A percentile compares a stretch with the other conserved stretches of the same genome.
phyloP scores from a whole-genome alignment of 108 stramenopile genomes.

The Conticribra weissflogii region DNA sequence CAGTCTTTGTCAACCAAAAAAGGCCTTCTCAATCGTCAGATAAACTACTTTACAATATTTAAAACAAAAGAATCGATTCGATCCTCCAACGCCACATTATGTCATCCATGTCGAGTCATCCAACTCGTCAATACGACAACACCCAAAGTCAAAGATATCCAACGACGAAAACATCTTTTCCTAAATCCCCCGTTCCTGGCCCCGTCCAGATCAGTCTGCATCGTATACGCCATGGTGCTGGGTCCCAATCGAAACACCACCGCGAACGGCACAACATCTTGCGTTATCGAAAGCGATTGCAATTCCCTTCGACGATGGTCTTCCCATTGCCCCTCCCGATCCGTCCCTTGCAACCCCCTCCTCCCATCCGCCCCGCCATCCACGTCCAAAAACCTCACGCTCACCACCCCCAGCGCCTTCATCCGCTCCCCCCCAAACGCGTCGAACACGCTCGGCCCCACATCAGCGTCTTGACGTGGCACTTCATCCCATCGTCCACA shows the following conservation, averaged over 20 bases:
- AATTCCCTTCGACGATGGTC: background rate
- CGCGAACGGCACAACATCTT: background rate
- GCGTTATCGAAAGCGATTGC: background rate
- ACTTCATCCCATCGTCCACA: background rate
- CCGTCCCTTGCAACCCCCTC: background rate
- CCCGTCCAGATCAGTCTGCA: background rate
- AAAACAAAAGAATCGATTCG: too few species aligned
- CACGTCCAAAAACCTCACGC: background rate
- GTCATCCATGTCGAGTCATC: too few species aligned
- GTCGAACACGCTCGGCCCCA: background rate
- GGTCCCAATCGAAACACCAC: background rate
- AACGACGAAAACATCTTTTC: too few species aligned
- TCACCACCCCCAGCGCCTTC: background rate
- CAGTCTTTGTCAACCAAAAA: too few species aligned
- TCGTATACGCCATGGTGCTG: background rate
- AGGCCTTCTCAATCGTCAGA: too few species aligned
- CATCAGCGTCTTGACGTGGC: background rate
- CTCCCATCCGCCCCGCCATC: background rate
- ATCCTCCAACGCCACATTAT: too few species aligned
- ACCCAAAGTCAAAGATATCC: too few species aligned
- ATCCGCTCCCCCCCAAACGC: background rate
- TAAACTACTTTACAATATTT: too few species aligned
- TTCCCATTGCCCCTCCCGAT: background rate
- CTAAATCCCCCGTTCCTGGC: too few species aligned
- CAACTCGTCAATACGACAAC: too few species aligned